Percentiles rank a stretch among this genome's conserved stretches.
These are phyloP conservation scores for Zygosaccharomyces sapae DNA, from an alignment of 1,139 yeast genomes.

Conservation along the genomic window DNA sequence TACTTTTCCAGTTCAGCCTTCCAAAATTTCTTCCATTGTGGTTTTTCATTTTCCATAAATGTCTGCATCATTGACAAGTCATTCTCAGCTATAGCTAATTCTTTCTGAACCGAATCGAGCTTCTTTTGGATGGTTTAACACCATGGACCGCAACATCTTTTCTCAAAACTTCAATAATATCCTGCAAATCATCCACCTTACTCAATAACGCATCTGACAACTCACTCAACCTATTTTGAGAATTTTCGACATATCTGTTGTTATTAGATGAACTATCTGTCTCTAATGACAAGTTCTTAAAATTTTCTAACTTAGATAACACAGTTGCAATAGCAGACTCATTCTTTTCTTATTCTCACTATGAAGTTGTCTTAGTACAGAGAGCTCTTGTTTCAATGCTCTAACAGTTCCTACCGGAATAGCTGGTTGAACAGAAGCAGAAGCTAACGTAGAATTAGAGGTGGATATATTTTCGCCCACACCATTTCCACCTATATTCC, in stretches of 20 bases:
- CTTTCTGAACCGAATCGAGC: slow-evolving; percentile 60
- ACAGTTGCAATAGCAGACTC: slow-evolving; percentile 46
- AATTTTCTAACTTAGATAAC: slow-evolving; percentile 46
- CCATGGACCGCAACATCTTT: slow-evolving; percentile 93
- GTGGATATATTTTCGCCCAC: neutral
- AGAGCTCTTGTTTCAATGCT: slow-evolving; percentile 53
- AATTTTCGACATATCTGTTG: slow-evolving; percentile 69
- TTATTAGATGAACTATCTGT: slow-evolving; percentile 42
- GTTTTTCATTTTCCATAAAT: slow-evolving; percentile 64
- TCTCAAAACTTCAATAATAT: slow-evolving; percentile 80
- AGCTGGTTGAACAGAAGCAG: too few species aligned
- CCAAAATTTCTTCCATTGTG: slow-evolving; percentile 90
- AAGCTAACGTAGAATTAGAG: neutral
- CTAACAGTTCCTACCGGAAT: slow-evolving; percentile 31
- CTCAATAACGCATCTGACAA: slow-evolving; percentile 74
- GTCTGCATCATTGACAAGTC: slow-evolving; percentile 53
- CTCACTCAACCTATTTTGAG: slow-evolving; percentile 68
- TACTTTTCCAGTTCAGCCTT: slow-evolving; percentile 81
- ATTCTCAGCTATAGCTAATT: slow-evolving; percentile 54
- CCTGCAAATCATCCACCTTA: slow-evolving; percentile 87
- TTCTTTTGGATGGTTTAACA: slow-evolving; percentile 78
- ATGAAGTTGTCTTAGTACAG: slow-evolving; percentile 60
- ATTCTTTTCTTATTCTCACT: slow-evolving; percentile 41
- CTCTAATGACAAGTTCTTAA: slow-evolving; percentile 40
- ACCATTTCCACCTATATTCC: neutral